These are phyloP conservation scores for Monilinia fructigena DNA, from an alignment of 2,329 filamentous ascomycete genomes.

Conservation along the genomic window DNA sequence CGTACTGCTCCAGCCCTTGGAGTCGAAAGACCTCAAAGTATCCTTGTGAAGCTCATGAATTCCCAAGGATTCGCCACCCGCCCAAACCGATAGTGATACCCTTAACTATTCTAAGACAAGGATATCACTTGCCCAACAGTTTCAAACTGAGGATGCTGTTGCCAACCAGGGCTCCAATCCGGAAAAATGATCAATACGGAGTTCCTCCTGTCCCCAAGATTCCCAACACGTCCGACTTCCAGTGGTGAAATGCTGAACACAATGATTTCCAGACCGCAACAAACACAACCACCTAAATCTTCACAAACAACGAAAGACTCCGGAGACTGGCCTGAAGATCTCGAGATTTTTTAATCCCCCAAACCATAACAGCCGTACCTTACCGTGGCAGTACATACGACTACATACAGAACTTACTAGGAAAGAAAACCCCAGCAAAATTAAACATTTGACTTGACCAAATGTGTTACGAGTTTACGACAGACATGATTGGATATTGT, in stretches of 20 bases:
- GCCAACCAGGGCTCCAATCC: not conserved
- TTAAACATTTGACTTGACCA: slow-evolving; percentile 11
- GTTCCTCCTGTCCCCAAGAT: slow-evolving; percentile 34
- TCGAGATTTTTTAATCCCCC: slow-evolving; percentile 19
- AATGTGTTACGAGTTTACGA: slow-evolving; percentile 24
- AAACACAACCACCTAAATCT: not conserved
- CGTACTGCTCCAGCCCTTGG: slow-evolving; percentile 29
- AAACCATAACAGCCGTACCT: not conserved
- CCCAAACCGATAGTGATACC: slow-evolving; percentile 27
- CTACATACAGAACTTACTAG: not conserved
- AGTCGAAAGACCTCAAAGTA: slow-evolving; percentile 25
- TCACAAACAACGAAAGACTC: slow-evolving; percentile 1
- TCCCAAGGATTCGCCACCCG: slow-evolving; percentile 26
- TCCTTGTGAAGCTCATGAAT: slow-evolving; percentile 22
- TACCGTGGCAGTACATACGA: not conserved
- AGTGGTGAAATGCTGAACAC: slow-evolving; percentile 18
- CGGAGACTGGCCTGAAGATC: slow-evolving; percentile 23
- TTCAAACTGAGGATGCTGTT: slow-evolving; percentile 21
- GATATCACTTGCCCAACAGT: slow-evolving; percentile 18
- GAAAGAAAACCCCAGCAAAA: slow-evolving; percentile 10
- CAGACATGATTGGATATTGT: slow-evolving; percentile 23
- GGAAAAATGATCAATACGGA: slow-evolving; percentile 18
- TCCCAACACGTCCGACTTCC: slow-evolving; percentile 30
- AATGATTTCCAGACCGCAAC: not conserved
- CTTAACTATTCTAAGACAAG: slow-evolving; percentile 28